Conservation (phyloP, 352 stramenopile genomes). For the Pythium rishiriense region DNA sequence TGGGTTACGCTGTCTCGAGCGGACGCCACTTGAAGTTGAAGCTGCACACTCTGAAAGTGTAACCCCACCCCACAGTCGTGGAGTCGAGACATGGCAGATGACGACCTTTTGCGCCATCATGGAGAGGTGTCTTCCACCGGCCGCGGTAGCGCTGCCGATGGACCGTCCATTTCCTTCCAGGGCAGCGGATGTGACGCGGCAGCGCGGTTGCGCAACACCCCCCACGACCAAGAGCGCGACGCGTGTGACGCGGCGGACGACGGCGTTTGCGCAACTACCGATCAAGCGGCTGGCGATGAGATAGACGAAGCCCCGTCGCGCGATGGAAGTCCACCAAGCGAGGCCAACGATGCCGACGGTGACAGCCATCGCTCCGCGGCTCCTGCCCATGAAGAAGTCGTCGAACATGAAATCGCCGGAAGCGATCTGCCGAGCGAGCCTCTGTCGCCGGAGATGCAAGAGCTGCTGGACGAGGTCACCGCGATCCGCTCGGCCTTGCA, state of each 20-base stretch:
- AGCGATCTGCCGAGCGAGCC: background rate
- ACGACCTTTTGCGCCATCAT: background rate
- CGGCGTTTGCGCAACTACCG: constrained; percentile 4
- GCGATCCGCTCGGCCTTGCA: constrained; percentile 7
- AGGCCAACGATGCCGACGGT: background rate
- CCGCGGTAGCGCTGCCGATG: background rate
- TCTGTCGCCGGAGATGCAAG: constrained; percentile 7
- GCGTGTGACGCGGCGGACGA: background rate
- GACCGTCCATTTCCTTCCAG: background rate
- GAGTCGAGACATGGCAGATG: constrained; percentile 2
- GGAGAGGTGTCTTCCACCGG: background rate
- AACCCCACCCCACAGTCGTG: background rate
- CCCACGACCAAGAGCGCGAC: background rate
- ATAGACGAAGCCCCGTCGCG: background rate
- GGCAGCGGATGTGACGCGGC: background rate
- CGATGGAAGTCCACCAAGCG: background rate
- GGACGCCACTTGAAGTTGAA: constrained; percentile 32
- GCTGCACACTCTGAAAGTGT: constrained; percentile 4
- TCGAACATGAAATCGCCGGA: background rate
- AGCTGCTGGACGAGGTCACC: constrained; percentile 17
- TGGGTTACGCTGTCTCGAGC: constrained; percentile 7
- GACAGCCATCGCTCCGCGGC: too few relatives aligned
- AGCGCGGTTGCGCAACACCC: constrained; percentile 10
- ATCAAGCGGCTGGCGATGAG: background rate
- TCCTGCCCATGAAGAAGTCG: background rate